A percentile compares a stretch with the other conserved stretches of the same genome.
phyloP scores from a whole-genome alignment of 2,329 filamentous ascomycete genomes.

The Pseudohalonectria lignicola region DNA sequence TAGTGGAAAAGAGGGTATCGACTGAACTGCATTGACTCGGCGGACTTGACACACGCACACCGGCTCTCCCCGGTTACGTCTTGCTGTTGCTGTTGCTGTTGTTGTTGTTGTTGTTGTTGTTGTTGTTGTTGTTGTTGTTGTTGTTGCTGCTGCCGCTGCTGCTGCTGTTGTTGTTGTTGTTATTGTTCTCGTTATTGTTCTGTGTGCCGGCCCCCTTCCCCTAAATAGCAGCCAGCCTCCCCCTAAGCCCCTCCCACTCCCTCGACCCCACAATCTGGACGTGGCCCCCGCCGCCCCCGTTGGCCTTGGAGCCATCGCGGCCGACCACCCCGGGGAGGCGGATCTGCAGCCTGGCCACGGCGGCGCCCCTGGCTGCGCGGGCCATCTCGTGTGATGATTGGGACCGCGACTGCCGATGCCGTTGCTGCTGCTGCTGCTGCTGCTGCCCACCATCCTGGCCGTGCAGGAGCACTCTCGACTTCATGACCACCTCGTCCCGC shows the following conservation, averaged over 20 bases:
- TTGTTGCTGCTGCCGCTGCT: no score
- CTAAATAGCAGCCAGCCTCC: slow-evolving; percentile 22
- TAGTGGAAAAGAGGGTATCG: no score
- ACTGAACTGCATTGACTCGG: no score
- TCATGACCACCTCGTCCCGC: slow-evolving; percentile 43
- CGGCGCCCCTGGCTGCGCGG: slow-evolving; percentile 17
- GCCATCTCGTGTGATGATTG: slow-evolving; percentile 11
- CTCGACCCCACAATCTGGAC: slow-evolving; percentile 41
- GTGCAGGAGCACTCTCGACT: slow-evolving; percentile 28
- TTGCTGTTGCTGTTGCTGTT: no score
- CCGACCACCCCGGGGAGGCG: slow-evolving; percentile 33
- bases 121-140: no score
- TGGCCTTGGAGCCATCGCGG: slow-evolving; percentile 30
- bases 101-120: no score
- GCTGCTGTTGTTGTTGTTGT: no score
- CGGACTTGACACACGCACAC: no score
- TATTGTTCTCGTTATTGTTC: no score
- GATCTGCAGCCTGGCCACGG: slow-evolving; percentile 39
- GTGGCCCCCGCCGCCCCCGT: slow-evolving; percentile 19
- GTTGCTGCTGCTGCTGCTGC: background rate
- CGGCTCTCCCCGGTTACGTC: no score
- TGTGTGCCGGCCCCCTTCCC: no score
- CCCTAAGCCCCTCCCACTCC: slow-evolving; percentile 46
- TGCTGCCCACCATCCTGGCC: slow-evolving; percentile 7
- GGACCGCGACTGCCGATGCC: slow-evolving; percentile 3